These are phyloP conservation scores for Colletotrichum cuscutae DNA, from an alignment of 2,329 filamentous ascomycete genomes.

Conservation along the genomic window DNA sequence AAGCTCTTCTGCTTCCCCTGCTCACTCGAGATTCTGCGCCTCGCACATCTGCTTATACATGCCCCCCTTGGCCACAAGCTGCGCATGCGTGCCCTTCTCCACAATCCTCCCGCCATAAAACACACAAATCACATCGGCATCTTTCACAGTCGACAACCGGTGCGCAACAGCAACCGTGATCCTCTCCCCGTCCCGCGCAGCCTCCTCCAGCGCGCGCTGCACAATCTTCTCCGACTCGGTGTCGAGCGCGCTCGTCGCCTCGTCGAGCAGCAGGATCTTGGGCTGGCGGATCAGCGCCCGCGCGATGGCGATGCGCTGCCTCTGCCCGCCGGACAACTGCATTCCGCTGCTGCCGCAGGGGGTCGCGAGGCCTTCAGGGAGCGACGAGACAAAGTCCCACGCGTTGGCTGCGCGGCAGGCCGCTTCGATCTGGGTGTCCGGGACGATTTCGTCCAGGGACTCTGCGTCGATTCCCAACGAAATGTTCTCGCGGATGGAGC, in stretches of 20 bases:
- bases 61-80: slow-evolving; percentile 61
- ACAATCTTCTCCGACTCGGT: slow-evolving; percentile 74
- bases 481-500: slow-evolving; percentile 59
- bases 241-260: slow-evolving; percentile 74
- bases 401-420: slow-evolving; percentile 61
- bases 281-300: slow-evolving; percentile 76
- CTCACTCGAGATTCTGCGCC: slow-evolving; percentile 52
- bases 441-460: slow-evolving; percentile 35
- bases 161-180: slow-evolving; percentile 75
- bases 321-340: slow-evolving; percentile 77
- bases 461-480: slow-evolving; percentile 45
- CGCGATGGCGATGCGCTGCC: slow-evolving; percentile 79
- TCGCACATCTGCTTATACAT: slow-evolving; percentile 65
- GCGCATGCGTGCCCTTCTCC: slow-evolving; percentile 70
- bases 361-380: slow-evolving; percentile 65
- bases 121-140: slow-evolving; percentile 70
- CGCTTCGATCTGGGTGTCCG: slow-evolving; percentile 49
- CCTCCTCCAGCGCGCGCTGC: slow-evolving; percentile 66
- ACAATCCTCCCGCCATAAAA: slow-evolving; percentile 67
- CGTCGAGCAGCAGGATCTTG: slow-evolving; percentile 75
- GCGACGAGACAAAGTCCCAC: slow-evolving; percentile 54
- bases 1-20: not conserved
- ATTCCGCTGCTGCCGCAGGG: slow-evolving; percentile 74
- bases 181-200: slow-evolving; percentile 43
- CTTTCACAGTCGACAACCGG: slow-evolving; percentile 64